These are phyloP conservation scores for Candida pseudocylindracea DNA, from an alignment of 1,139 yeast species.

Conservation along the genomic window DNA sequence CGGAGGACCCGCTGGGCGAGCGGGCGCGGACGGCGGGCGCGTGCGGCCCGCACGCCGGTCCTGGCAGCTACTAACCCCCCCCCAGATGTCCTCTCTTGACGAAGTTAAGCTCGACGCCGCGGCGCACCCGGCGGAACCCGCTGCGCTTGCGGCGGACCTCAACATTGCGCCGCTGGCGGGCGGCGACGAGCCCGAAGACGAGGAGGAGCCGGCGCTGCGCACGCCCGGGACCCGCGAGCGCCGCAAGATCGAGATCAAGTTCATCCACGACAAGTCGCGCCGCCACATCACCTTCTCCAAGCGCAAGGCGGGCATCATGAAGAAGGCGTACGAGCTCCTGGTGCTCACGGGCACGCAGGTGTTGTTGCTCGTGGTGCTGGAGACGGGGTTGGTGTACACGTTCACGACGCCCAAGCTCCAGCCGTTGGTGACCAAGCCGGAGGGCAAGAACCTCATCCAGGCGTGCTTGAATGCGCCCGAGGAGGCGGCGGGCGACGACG, in stretches of 20 bases:
- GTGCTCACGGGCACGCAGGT: conserved; percentile 97
- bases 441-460: conserved; percentile 90
- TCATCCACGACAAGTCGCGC: conserved; percentile 90
- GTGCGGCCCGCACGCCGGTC: too few species aligned
- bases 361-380: conserved; percentile 77
- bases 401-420: conserved; percentile 96
- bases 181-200: conserved; percentile 44
- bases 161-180: conserved; percentile 7
- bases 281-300: conserved; percentile 95
- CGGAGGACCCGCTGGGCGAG: too few species aligned
- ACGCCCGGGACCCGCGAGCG: conserved; percentile 53
- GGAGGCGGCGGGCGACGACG: conserved; percentile 34
- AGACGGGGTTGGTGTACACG: conserved; percentile 95
- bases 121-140: too few species aligned
- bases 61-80: too few species aligned
- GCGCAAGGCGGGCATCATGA: conserved; percentile 98
- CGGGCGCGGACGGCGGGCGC: too few species aligned
- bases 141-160: conserved; percentile 6
- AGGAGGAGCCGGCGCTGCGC: conserved; percentile 28
- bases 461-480: conserved; percentile 94
- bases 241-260: conserved; percentile 91
- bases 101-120: too few species aligned
- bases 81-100: too few species aligned
- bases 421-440: conserved; percentile 91
- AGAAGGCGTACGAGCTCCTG: conserved; percentile 88